These are phyloP conservation scores for Casuarina cunninghamiana DNA, from an alignment of 306 rosid genomes.

Conservation along the genomic window DNA sequence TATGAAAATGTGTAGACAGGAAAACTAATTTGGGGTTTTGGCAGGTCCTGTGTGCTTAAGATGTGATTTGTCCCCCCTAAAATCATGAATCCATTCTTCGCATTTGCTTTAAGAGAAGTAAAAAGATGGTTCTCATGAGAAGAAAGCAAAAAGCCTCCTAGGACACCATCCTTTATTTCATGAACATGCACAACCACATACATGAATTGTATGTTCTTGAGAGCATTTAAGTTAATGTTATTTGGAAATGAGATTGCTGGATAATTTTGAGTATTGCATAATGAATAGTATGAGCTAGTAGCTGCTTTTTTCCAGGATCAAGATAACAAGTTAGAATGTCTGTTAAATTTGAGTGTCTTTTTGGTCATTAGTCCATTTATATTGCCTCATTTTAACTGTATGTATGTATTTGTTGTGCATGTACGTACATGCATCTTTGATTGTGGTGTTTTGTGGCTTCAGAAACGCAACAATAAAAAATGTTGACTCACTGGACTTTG, in stretches of 20 bases:
- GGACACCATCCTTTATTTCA: background rate
- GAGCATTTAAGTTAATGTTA: background rate
- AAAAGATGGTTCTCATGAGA: background rate
- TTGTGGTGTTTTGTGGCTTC: background rate
- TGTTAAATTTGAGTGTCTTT: background rate
- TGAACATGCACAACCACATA: background rate
- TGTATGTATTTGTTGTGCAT: background rate
- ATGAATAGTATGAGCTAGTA: background rate
- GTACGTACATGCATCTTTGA: background rate
- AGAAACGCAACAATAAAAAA: background rate
- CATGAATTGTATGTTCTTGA: background rate
- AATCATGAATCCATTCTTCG: background rate
- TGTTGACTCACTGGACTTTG: background rate
- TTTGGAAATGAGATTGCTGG: background rate
- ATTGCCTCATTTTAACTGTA: background rate
- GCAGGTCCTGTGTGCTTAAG: background rate
- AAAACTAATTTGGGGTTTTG: background rate
- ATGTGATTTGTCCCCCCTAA: background rate
- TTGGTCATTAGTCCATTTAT: background rate
- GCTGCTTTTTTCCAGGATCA: background rate
- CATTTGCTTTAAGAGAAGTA: background rate
- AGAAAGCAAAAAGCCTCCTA: background rate
- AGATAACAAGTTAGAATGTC: background rate
- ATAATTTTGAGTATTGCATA: background rate
- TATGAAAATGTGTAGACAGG: background rate